Conservation (phyloP, 73 alveolate genomes). For the Paraurostyla sp. region DNA sequence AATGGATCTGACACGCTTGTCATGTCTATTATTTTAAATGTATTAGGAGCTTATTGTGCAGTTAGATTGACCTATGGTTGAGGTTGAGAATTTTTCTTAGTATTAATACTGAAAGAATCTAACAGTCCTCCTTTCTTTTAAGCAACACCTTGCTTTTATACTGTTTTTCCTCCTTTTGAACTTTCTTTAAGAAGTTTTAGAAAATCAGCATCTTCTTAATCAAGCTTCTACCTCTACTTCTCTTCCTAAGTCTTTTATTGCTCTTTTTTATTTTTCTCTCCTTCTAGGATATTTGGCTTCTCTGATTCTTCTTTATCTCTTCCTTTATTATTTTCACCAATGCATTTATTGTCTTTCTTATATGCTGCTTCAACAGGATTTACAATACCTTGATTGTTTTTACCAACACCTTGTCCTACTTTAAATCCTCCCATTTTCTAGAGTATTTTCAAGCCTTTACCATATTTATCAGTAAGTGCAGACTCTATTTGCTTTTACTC, state of each 20-base stretch:
- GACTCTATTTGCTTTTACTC: not conserved
- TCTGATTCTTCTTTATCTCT: not conserved
- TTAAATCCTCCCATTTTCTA: constrained; percentile 23
- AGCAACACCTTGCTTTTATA: not conserved
- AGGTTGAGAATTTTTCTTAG: too few relatives aligned
- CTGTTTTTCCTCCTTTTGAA: not conserved
- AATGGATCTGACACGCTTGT: not conserved
- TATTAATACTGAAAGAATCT: not conserved
- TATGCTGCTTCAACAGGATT: constrained; percentile 37
- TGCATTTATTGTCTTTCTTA: constrained; percentile 9
- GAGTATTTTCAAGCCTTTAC: constrained; percentile 47
- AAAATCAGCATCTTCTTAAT: constrained; percentile 44
- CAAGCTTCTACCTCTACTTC: not conserved
- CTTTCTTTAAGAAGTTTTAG: constrained; percentile 19
- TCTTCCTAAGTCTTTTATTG: not conserved
- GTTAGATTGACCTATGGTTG: not conserved
- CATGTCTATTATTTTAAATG: constrained; percentile 47
- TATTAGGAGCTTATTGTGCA: too few relatives aligned
- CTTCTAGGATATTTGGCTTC: not conserved
- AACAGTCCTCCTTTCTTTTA: constrained; percentile 1
- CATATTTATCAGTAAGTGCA: constrained; percentile 7
- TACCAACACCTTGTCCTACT: constrained; percentile 57
- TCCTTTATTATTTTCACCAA: not conserved
- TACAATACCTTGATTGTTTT: constrained; percentile 35
- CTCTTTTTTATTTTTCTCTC: not conserved